Evolutionary conservation across 129 eudicot genomes (phyloP), one percentile per base, ranked within the genome.

Genomic region (Flaveria ramosissima): DNA sequence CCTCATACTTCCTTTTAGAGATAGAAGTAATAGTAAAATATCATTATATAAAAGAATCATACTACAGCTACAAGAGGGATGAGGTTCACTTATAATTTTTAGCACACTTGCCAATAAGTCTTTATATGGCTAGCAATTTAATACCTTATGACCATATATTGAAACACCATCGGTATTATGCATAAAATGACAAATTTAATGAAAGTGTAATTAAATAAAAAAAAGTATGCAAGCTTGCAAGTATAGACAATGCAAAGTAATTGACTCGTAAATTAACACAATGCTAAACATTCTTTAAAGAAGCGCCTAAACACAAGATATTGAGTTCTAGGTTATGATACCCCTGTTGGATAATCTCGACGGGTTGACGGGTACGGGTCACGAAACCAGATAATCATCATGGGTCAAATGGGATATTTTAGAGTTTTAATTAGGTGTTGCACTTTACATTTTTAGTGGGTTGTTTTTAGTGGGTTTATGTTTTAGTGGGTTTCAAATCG

Each of bases 41-140:
- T 26, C n/a, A 62, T 27, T 62, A 62, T 27, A 32, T 27, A 27
- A 62, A 61, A 62, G 43, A 62, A 62, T 27, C 43, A 14, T 62
- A 27, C 68, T 62, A 62, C 68, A 27, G 43, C 43, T 62, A 62
- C 70, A 14, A 52, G 71, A 71, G 23, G 36, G 45, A 39, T 57
- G 57, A 64, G 74, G 75, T 42, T 66, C 48, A 83, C 92, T 88
- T 82, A 88, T 89, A 42, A 45, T n/a, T 80, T 72, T 27, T 47
- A 7, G 59, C 13, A 52, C 20, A 51, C 78, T 85, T 80, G 73
- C 47, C 68, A 45, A 15, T 30, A 41, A 64, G 52, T 80, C 80
- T 83, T 77, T 88, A 61, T 74, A 74, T 12, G 85, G 82, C 75
- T 68, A 41, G 80, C 80, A 77, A 63, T 55, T 77, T 57, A 87